phyloP scores from a whole-genome alignment of 2,329 filamentous ascomycete genomes.

The Arthrobotrys musiformis region DNA sequence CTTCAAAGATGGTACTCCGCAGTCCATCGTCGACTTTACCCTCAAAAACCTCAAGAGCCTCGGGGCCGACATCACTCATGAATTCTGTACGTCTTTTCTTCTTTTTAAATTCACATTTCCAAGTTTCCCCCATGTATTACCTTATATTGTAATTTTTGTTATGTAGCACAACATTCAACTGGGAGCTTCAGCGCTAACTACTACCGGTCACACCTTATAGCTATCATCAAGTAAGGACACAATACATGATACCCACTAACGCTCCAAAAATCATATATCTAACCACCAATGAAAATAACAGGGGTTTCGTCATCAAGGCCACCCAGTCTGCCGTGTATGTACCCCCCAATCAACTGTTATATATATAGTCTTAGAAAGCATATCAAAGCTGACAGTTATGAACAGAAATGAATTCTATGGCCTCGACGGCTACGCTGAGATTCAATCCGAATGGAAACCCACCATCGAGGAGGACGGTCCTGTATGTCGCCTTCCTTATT shows the following conservation, averaged over 20 bases:
- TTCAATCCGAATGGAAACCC: conserved; percentile 25
- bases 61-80: conserved; percentile 30
- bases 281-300: neutral
- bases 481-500: conserved; percentile 12
- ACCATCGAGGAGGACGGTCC: conserved; percentile 32
- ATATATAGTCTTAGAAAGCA: neutral
- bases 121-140: neutral
- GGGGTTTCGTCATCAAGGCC: conserved; percentile 27
- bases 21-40: conserved; percentile 9
- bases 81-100: conserved; percentile 29
- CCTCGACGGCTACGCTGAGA: neutral
- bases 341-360: neutral
- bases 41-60: conserved; percentile 17
- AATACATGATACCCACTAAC: neutral
- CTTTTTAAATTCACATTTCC: no score
- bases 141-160: neutral
- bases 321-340: conserved; percentile 19
- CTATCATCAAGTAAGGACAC: conserved; percentile 30
- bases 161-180: conserved; percentile 7
- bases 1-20: conserved; percentile 29
- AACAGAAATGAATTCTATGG: conserved; percentile 1
- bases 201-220: conserved; percentile 4
- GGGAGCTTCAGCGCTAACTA: neutral
- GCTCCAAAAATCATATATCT: neutral
- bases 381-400: neutral